Evolutionary conservation across 352 stramenopile species (phyloP), one percentile per base, ranked within the genome.

Genomic region (Phytophthora lateralis): DNA sequence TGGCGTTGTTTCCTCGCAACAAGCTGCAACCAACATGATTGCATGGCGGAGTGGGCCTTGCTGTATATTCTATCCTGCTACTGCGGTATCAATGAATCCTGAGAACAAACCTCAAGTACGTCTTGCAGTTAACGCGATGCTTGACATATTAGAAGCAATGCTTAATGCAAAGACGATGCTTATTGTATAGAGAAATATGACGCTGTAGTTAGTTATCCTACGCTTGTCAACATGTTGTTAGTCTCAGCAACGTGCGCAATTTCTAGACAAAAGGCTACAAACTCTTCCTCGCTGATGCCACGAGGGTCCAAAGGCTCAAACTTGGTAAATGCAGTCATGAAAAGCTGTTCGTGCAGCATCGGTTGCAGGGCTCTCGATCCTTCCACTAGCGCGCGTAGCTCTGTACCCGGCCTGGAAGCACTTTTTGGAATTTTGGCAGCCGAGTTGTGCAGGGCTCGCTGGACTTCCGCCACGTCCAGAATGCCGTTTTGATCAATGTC

Each of bases 191-290:
- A n/a, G 34, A 15, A 15, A n/a, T 39, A 39, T 11, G 1, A 32
- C 6, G 27, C 8, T 32, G 27, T 32, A 32, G 27, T 24, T 17
- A 24, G 9, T 20, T 60, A 68, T 37, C 20, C 39, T 24, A 50
- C 45, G 11, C 2, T 52, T 39, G 0, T 11, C 6, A 54, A 45
- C 59, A 76, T 61, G 39, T 68, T 64, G 39, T 76, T 76, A 21
- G 42, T 50, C 17, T 63, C 63, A 32, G 68, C 63, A 21, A 76
- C 59, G 5, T 70, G 55, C 2, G 81, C 83, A 21, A 83, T 87
- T 50, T 93, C 83, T 2, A 89, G 65, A 41, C 83, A 93, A 27
- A 93, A 91, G 26, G 67, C 69, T 11, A 93, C 77, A 63, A 93
- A 93, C 17, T 93, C 83, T 39, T 89, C 76, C 20, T 85, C 71